phyloP scores from a whole-genome alignment of 345 rosid species.

The Brassica carinata region DNA sequence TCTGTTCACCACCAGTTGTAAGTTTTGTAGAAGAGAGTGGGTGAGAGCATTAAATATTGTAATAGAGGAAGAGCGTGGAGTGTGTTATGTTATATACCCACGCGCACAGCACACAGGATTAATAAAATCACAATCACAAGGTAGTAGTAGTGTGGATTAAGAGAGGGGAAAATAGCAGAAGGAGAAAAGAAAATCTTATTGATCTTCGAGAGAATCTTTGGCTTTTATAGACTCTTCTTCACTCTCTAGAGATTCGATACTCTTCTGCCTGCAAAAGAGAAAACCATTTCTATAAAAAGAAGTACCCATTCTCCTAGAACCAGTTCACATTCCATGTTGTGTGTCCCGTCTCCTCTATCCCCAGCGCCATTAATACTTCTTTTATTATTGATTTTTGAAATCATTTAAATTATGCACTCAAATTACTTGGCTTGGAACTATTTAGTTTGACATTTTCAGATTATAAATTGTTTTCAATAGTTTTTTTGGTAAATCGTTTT shows the following conservation, averaged over 20 bases:
- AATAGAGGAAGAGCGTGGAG: not conserved
- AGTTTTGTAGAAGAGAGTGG: constrained; percentile 22
- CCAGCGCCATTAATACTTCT: constrained; percentile 6
- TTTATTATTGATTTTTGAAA: not conserved
- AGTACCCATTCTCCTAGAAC: constrained; percentile 38
- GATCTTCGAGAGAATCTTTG: constrained; percentile 44
- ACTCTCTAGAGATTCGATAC: constrained; percentile 31
- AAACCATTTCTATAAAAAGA: constrained; percentile 36
- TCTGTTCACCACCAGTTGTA: constrained; percentile 40
- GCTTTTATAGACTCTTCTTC: constrained; percentile 3
- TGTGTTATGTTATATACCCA: not conserved
- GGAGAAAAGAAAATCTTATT: constrained; percentile 40
- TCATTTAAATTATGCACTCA: no score
- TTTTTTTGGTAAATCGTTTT: no score
- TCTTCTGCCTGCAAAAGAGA: constrained; percentile 6
- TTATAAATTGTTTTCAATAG: no score
- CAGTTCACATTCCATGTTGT: constrained; percentile 37
- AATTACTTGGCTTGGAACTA: no score
- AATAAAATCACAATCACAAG: constrained; percentile 16
- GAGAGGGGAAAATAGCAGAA: constrained; percentile 25
- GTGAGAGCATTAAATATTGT: constrained; percentile 34
- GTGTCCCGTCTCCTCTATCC: constrained; percentile 36
- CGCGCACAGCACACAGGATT: constrained; percentile 35
- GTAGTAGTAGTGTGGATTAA: constrained; percentile 1
- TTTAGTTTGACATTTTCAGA: no score